Base-by-base conservation (phyloP, 2,329 filamentous ascomycete genomes). In the Sarocladium oryzae region DNA sequence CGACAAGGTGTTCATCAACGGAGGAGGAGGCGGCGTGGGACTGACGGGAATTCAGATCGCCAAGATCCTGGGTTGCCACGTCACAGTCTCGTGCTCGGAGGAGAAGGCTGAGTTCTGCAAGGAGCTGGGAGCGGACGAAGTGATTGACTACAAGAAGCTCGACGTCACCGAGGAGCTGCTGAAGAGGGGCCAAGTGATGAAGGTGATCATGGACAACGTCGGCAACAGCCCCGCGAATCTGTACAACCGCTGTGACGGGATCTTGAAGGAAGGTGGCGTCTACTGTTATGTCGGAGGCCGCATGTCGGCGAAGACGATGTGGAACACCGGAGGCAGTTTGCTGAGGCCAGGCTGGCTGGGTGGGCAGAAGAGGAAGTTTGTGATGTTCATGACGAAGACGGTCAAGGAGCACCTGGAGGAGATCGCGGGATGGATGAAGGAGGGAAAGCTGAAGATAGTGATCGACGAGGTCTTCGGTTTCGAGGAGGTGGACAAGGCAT, bases 1-100 rank as follows among this genome's bases (percentile, higher is more conserved):
- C n/a, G 72, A 78, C 50, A 76, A 72, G 57, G 70, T 87, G 11
- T 81, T 86, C 53, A 76, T 87, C 61, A 86, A 86, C 53, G 82
- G 81, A 5, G 81, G 82, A 0, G 81, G 77, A 0, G 84, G 84
- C 2, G 84, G 84, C 1, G 76, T 74, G 1, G 84, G 84, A 1
- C 72, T 76, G 0, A 84, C 75, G 54, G 77, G 72, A 0, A 79
- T 87, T 43, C 84, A 87, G 60, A 74, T 86, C 21, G 83, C 81
- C 7, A 86, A 86, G 59, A 66, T 70, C 0, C 57, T 82, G 3
- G 83, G 82, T 0, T 83, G 78, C 51, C 70, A 77, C 51, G 83
- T 87, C 15, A 81, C 78, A 0, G 73, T 74, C 0, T 75, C 77
- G 1, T 86, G 83, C 59, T 86, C 82, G 15, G 75, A 73, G 1